phyloP scores from a whole-genome alignment of 2,329 filamentous ascomycete genomes.

The Fusarium oligoseptatum region DNA sequence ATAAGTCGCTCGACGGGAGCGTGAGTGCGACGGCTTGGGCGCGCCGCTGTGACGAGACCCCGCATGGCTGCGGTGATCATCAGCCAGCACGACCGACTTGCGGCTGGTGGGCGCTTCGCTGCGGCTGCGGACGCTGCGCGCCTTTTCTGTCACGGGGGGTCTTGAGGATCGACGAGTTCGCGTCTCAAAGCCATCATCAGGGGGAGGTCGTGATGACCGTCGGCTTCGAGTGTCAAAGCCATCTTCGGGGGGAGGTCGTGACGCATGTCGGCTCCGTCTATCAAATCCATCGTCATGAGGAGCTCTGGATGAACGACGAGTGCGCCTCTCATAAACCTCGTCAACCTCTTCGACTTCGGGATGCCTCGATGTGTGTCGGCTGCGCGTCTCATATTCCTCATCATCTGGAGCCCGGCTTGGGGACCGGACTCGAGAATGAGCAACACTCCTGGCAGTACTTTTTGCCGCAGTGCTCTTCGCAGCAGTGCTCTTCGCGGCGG shows the following conservation, averaged over 20 bases:
- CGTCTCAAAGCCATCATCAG: constrained; percentile 50
- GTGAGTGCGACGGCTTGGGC: constrained; percentile 46
- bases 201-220: constrained; percentile 53
- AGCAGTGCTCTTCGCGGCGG: constrained; percentile 27
- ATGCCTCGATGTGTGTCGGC: constrained; percentile 56
- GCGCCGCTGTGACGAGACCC: constrained; percentile 52
- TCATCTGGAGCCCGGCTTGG: constrained; percentile 49
- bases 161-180: constrained; percentile 58
- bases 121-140: constrained; percentile 53
- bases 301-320: constrained; percentile 33
- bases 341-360: constrained; percentile 39
- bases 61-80: constrained; percentile 59
- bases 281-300: constrained; percentile 29
- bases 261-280: constrained; percentile 35
- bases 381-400: constrained; percentile 53
- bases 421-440: constrained; percentile 35
- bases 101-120: constrained; percentile 52
- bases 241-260: constrained; percentile 34
- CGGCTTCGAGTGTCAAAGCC: constrained; percentile 57
- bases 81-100: constrained; percentile 51
- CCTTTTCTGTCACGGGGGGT: constrained; percentile 45
- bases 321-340: constrained; percentile 39
- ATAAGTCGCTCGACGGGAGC: constrained; percentile 41
- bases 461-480: constrained; percentile 28
- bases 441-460: constrained; percentile 41